Evolutionary conservation across 2,329 filamentous ascomycete genomes (phyloP).

Genomic region (Alternaria gansuensis): DNA sequence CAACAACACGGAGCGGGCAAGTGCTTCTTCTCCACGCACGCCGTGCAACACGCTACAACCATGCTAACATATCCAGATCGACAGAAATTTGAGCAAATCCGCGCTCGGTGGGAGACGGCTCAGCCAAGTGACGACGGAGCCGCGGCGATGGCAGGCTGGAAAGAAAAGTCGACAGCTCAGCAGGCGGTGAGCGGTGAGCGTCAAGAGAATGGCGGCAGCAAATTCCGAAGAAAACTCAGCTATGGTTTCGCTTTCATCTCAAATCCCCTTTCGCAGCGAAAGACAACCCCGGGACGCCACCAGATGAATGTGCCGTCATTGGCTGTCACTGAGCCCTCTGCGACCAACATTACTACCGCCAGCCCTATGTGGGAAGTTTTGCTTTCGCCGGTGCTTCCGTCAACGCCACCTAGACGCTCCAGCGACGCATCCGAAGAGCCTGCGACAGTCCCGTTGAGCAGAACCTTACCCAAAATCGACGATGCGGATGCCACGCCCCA

Average conservation of each 20-base stretch:
- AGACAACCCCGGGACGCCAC: slow-evolving; percentile 30
- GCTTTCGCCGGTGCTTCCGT: slow-evolving; percentile 21
- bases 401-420: slow-evolving; percentile 8
- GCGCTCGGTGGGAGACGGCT: slow-evolving; percentile 47
- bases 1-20: slow-evolving; percentile 27
- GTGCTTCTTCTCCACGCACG: slow-evolving; percentile 19
- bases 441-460: slow-evolving; percentile 2
- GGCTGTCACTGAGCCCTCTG: slow-evolving; percentile 20
- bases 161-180: slow-evolving; percentile 31
- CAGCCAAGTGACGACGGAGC: slow-evolving; percentile 21
- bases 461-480: slow-evolving; percentile 1
- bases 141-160: slow-evolving; percentile 42
- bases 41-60: slow-evolving; percentile 27
- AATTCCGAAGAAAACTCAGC: slow-evolving; percentile 48
- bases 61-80: slow-evolving; percentile 50
- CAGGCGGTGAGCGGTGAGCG: slow-evolving; percentile 20
- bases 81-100: slow-evolving; percentile 45
- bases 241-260: slow-evolving; percentile 47
- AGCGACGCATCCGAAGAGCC: slow-evolving; percentile 1
- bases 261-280: slow-evolving; percentile 45
- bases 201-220: slow-evolving; percentile 29
- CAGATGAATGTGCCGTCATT: slow-evolving; percentile 20
- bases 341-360: slow-evolving; percentile 16
- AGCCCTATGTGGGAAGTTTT: slow-evolving; percentile 15
- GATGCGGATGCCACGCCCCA: slow-evolving; percentile 31